Conservation (phyloP, 2,329 filamentous ascomycete species). For the Fusarium sp. region DNA sequence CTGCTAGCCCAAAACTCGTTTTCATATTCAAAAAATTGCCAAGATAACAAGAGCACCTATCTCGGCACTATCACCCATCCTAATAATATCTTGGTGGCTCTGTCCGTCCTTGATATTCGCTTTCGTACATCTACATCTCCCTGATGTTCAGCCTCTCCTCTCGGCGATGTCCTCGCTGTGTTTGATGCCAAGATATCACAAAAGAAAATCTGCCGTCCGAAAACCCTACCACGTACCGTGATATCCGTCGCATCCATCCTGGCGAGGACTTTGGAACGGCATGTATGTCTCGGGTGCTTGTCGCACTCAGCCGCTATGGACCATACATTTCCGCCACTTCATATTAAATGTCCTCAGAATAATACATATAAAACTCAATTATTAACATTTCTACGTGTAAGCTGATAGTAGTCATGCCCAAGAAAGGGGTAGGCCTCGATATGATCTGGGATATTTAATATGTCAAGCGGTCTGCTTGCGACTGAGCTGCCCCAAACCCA, state of each 20-base stretch:
- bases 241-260: not conserved
- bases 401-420: not conserved
- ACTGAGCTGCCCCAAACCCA: not conserved
- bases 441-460: not conserved
- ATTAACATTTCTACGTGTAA: not conserved
- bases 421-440: not conserved
- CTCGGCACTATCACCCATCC: not conserved
- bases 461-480: not conserved
- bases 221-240: not conserved
- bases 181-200: not conserved
- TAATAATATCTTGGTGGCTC: not conserved
- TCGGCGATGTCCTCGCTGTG: not conserved
- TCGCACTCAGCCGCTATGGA: not conserved
- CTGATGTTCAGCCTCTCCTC: not conserved
- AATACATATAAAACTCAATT: not conserved
- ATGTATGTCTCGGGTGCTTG: not conserved
- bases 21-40: not conserved
- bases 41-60: not conserved
- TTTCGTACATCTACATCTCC: not conserved
- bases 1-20: not conserved
- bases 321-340: slow-evolving; percentile 6
- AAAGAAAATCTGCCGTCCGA: not conserved
- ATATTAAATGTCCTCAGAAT: slow-evolving; percentile 11
- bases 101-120: not conserved
- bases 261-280: not conserved